Evolutionary conservation across 768 basidiomycete species (phyloP).

Genomic region (Macrocybe gigantea): DNA sequence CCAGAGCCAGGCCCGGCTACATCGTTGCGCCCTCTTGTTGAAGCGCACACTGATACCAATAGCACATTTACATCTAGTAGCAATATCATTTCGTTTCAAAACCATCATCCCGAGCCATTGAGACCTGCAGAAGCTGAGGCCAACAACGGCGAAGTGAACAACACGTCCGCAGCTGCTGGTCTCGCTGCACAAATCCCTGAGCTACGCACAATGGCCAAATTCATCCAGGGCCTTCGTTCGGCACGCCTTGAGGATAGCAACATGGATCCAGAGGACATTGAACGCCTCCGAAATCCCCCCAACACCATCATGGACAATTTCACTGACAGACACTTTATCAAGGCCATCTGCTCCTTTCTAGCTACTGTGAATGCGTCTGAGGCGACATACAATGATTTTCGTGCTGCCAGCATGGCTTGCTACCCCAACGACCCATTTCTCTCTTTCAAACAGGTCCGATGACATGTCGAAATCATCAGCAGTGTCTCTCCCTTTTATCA

Average conservation of each 20-base stretch:
- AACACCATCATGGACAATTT: background rate
- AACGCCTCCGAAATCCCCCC: background rate
- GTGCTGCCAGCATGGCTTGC: constrained; percentile 5
- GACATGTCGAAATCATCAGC: constrained; percentile 3
- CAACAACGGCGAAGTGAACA: no score
- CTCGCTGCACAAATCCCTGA: no score
- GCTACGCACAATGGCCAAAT: no score
- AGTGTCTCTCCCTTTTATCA: constrained; percentile 8
- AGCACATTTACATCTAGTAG: no score
- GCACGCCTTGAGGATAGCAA: background rate
- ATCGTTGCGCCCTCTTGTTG: no score
- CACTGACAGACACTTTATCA: background rate
- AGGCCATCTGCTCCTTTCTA: constrained; percentile 10
- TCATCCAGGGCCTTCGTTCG: no score
- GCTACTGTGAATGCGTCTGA: constrained; percentile 14
- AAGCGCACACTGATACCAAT: no score
- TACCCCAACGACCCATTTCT: constrained; percentile 10
- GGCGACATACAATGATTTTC: constrained; percentile 12
- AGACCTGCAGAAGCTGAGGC: no score
- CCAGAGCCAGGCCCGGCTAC: no score
- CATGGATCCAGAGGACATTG: background rate
- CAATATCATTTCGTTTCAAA: no score
- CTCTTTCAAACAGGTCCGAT: constrained; percentile 13
- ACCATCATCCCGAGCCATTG: no score
- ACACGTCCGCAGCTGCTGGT: no score